These are phyloP conservation scores for Saturnispora saitoi DNA, from an alignment of 805 yeast species.

Conservation along the genomic window DNA sequence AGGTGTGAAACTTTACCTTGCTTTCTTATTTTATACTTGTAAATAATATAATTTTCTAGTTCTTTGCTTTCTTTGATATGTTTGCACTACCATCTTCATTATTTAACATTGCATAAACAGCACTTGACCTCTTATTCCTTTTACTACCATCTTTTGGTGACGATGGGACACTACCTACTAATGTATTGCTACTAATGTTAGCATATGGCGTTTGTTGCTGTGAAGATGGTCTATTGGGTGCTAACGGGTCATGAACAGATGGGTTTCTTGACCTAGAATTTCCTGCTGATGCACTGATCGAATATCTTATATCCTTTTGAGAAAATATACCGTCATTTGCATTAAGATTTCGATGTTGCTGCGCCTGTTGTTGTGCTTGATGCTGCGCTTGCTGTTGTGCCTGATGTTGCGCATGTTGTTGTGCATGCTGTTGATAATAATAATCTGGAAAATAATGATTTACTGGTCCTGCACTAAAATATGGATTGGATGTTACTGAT, in stretches of 20 bases:
- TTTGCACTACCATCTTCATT: background rate
- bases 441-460: slow-evolving; percentile 10
- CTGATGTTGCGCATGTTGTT: slow-evolving; percentile 7
- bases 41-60: background rate
- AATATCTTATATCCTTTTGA: slow-evolving; percentile 28
- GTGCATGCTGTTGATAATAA: slow-evolving; percentile 7
- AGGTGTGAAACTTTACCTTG: background rate
- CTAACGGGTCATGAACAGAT: slow-evolving; percentile 33
- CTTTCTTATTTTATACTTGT: background rate
- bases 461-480: slow-evolving; percentile 6
- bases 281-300: slow-evolving; percentile 15
- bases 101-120: slow-evolving; percentile 9
- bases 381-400: slow-evolving; percentile 7
- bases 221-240: slow-evolving; percentile 3
- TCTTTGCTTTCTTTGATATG: background rate
- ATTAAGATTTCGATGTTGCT: slow-evolving; percentile 13
- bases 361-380: slow-evolving; percentile 8
- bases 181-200: too few species aligned
- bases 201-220: background rate
- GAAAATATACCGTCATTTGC: slow-evolving; percentile 11
- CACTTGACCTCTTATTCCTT: slow-evolving; percentile 3
- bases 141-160: background rate
- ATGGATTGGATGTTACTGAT: slow-evolving; percentile 16
- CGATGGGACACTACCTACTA: background rate
- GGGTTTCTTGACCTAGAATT: slow-evolving; percentile 28